A percentile compares a stretch with the other conserved stretches of the same genome.
These are phyloP conservation scores for Aquilaria malaccensis DNA, from an alignment of 345 rosid species.

Conservation along the genomic window DNA sequence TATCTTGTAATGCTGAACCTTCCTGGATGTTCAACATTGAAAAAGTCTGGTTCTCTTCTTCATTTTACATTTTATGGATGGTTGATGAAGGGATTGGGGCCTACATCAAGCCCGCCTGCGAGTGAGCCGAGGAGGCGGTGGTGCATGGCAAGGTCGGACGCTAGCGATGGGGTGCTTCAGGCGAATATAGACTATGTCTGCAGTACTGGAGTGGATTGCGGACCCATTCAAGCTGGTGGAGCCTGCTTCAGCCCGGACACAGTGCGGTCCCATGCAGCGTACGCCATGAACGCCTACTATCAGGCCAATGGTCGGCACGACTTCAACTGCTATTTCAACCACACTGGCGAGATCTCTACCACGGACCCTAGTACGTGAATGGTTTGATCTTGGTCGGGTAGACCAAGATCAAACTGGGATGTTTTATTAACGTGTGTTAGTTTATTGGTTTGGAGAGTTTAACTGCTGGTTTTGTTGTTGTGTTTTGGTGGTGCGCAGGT, in stretches of 20 bases:
- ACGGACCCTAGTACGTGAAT: constrained; percentile 40
- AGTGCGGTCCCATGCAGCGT: constrained; percentile 54
- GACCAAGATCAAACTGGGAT: not conserved
- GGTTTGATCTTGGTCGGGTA: not conserved
- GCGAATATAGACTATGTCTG: constrained; percentile 64
- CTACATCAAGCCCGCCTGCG: constrained; percentile 16
- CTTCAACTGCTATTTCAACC: constrained; percentile 44
- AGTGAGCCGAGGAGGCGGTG: constrained; percentile 23
- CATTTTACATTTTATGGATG: not conserved
- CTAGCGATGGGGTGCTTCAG: constrained; percentile 41
- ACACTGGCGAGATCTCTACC: constrained; percentile 40
- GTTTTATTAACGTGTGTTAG: not conserved
- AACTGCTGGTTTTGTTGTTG: not conserved
- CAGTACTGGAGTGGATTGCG: constrained; percentile 42
- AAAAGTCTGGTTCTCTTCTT: not conserved
- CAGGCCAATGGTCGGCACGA: constrained; percentile 41
- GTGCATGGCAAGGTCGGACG: constrained; percentile 50
- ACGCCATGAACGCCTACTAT: constrained; percentile 62
- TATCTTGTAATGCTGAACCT: not conserved
- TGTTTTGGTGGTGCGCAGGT: constrained; percentile 26
- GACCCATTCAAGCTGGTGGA: constrained; percentile 48
- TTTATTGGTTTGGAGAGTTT: too few relatives aligned
- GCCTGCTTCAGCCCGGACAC: constrained; percentile 46
- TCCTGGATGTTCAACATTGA: not conserved
- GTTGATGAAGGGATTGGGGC: constrained; percentile 28